These are phyloP conservation scores for Trichoderma reesei DNA, from an alignment of 495 filamentous ascomycete species.

Conservation along the genomic window DNA sequence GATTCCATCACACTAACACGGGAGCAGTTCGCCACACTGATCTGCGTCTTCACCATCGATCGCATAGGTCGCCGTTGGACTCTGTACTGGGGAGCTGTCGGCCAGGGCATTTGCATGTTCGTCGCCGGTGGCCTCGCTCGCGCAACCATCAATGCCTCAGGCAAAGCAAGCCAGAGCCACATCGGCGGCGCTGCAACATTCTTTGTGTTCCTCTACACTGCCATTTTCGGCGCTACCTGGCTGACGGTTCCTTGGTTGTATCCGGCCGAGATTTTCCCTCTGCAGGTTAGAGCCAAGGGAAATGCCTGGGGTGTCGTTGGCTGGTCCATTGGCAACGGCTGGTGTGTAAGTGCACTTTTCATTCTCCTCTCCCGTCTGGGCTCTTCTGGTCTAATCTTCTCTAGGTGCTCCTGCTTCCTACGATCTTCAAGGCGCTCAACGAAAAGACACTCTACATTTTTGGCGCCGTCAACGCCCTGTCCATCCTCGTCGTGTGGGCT, in stretches of 20 bases:
- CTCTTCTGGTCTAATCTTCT: constrained; percentile 13
- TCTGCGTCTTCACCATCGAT: constrained; percentile 34
- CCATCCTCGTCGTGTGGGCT: constrained; percentile 59
- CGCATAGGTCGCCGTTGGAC: constrained; percentile 54
- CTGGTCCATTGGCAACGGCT: constrained; percentile 44
- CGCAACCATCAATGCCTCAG: constrained; percentile 4
- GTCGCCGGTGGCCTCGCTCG: background rate
- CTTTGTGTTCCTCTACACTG: constrained; percentile 63
- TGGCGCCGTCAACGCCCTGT: constrained; percentile 50
- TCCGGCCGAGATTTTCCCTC: constrained; percentile 62
- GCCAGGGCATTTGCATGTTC: constrained; percentile 49
- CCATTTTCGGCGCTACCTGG: constrained; percentile 63
- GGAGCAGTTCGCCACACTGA: constrained; percentile 12
- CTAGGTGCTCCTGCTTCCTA: constrained; percentile 52
- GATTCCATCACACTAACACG: too few species aligned
- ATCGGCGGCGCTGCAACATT: constrained; percentile 54
- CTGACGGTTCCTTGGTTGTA: constrained; percentile 64
- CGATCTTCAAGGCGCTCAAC: constrained; percentile 50
- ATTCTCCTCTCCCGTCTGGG: background rate
- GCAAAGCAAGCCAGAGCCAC: constrained; percentile 18
- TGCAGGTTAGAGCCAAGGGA: constrained; percentile 57
- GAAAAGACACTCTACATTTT: constrained; percentile 63
- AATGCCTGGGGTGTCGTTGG: constrained; percentile 69
- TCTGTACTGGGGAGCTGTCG: constrained; percentile 55
- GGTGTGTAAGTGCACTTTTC: background rate